Evolutionary conservation across 768 basidiomycete species (phyloP), one percentile per base, ranked within the genome.

Genomic region (Lentinula guzmanii): DNA sequence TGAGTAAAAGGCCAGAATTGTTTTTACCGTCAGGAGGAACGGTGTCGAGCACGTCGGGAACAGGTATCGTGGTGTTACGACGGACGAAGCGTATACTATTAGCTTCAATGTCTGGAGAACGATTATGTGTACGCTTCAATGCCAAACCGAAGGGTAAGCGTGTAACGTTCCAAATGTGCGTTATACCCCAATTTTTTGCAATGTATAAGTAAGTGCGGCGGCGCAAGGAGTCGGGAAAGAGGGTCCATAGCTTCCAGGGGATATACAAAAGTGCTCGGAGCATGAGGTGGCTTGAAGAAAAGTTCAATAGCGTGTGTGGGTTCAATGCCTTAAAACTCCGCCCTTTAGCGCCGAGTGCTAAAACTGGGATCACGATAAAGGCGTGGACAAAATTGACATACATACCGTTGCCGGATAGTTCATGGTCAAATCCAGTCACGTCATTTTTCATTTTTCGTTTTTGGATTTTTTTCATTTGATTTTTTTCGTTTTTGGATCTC

Each of bases 51-150:
- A 70, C 64, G n/a, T 62, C 63, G 34, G 70, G 67, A 9, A 70
- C 61, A 31, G 70, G 69, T 5, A 70, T 67, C 8, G 64, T 50
- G 1, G 70, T 70, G 52, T 69, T 65, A 57, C 63, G 52, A 15
- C 58, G 39, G 21, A 71, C 48, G 52, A 64, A 71, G n/a, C 60
- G 54, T 63, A 70, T 65, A n/a, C 64, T 59, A 9, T 60, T 46
- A 3, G 70, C 68, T 58, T 70, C 70, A 13, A 31, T 58, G 21
- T 39, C 15, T 24, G 18, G 24, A 16, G 42, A 28, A 43, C 35
- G 42, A 39, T 58, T n/a, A 43, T 18, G 13, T n/a, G 42, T 58
- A n/a, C 3, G n/a, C 56, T 39, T 53, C 16, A 53, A 28, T 18
- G 52, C 52, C 3, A 53, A n/a, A n/a, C 28, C 28, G 18, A 53